Percentiles rank a stretch among this genome's conserved stretches.
phyloP scores from a whole-genome alignment of 208 protist genomes.

The Acanthamoeba lenticulata region DNA sequence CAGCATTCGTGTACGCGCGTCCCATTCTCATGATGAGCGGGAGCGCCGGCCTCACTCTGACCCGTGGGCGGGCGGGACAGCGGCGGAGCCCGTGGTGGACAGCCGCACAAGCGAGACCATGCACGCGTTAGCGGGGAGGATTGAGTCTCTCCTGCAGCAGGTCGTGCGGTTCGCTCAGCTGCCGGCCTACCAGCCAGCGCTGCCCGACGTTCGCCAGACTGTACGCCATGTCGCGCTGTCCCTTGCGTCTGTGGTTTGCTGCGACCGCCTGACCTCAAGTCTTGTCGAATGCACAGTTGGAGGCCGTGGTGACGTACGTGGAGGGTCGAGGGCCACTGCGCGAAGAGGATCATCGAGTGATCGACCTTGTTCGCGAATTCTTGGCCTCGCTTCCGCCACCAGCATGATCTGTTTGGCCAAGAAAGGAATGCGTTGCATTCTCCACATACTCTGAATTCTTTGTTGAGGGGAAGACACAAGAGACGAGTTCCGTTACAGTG shows the following conservation, averaged over 20 bases:
- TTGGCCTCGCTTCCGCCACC: background rate
- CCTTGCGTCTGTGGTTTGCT: background rate
- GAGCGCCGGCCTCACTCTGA: background rate
- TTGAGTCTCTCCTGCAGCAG: background rate
- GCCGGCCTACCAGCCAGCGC: background rate
- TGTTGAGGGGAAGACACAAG: background rate
- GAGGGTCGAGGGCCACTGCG: background rate
- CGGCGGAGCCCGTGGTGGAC: background rate
- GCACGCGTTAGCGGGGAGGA: background rate
- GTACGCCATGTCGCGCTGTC: background rate
- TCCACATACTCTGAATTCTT: background rate
- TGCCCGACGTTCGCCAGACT: background rate
- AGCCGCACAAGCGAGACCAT: background rate
- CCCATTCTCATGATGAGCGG: background rate
- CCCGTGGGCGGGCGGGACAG: background rate
- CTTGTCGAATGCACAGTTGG: background rate
- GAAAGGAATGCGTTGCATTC: too few relatives aligned
- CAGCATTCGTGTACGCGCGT: background rate
- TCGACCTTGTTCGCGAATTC: background rate
- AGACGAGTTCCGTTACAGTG: too few relatives aligned
- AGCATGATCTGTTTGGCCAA: too few relatives aligned
- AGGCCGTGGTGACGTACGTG: background rate
- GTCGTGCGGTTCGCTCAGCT: background rate
- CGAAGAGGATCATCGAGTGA: background rate
- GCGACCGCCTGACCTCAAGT: background rate